These are phyloP conservation scores for Pseudomicrostroma phylloplanum DNA, from an alignment of 1,284 basidiomycete genomes.

Conservation along the genomic window DNA sequence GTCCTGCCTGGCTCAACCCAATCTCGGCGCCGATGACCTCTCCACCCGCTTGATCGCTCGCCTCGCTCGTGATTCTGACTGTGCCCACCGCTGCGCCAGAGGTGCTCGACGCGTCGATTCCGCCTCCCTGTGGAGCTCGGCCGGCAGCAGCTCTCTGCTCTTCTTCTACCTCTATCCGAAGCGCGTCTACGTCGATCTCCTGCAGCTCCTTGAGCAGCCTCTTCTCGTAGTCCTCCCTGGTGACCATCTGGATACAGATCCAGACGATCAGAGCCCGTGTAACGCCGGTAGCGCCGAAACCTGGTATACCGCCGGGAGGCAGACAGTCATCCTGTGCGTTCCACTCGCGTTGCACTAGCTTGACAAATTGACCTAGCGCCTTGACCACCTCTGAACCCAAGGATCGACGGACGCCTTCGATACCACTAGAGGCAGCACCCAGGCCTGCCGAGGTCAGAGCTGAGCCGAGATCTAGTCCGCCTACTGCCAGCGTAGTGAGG, in stretches of 20 bases:
- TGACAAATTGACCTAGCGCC: slow-evolving; percentile 27
- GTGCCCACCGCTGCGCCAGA: neutral
- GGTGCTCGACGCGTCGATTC: slow-evolving; percentile 1
- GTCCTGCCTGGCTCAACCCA: slow-evolving; percentile 13
- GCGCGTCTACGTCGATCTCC: slow-evolving; percentile 21
- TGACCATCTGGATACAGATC: slow-evolving; percentile 41
- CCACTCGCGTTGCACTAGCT: slow-evolving; percentile 42
- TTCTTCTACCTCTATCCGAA: slow-evolving; percentile 17
- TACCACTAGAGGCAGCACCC: slow-evolving; percentile 30
- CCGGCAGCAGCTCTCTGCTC: slow-evolving; percentile 10
- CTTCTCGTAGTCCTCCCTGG: slow-evolving; percentile 26
- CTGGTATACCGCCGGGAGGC: slow-evolving; percentile 41
- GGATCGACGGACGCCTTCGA: slow-evolving; percentile 30
- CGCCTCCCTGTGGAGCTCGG: neutral
- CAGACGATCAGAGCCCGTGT: slow-evolving; percentile 38
- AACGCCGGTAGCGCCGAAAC: slow-evolving; percentile 30
- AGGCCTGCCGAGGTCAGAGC: slow-evolving; percentile 35
- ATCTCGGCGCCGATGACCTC: slow-evolving; percentile 42
- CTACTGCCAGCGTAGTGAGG: slow-evolving; percentile 32
- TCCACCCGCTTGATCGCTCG: slow-evolving; percentile 20
- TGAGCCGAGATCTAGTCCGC: slow-evolving; percentile 38
- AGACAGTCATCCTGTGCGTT: slow-evolving; percentile 27
- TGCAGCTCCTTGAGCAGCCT: slow-evolving; percentile 26
- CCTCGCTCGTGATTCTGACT: slow-evolving; percentile 35
- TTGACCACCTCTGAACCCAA: slow-evolving; percentile 35